These are phyloP conservation scores for Claviceps lovelessii DNA, from an alignment of 2,329 filamentous ascomycete genomes.

Conservation along the genomic window DNA sequence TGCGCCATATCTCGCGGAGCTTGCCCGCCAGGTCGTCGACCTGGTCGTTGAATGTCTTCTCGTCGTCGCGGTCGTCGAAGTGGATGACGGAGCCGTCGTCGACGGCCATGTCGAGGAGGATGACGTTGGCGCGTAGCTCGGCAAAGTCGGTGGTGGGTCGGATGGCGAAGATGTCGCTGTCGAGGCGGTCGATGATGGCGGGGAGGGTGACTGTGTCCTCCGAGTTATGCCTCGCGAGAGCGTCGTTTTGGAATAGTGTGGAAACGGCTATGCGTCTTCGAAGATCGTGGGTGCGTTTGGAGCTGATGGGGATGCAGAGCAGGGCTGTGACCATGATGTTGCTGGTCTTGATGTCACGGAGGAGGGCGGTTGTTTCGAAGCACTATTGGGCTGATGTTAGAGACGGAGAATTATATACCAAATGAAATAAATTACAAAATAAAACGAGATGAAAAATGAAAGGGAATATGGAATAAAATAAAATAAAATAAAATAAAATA, in stretches of 20 bases:
- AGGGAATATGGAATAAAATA: too few relatives aligned
- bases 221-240: slow-evolving; percentile 25
- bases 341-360: slow-evolving; percentile 31
- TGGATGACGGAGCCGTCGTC: slow-evolving; percentile 38
- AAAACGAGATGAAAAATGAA: background rate
- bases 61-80: slow-evolving; percentile 16
- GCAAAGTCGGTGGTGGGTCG: slow-evolving; percentile 49
- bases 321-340: slow-evolving; percentile 45
- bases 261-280: slow-evolving; percentile 51
- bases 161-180: slow-evolving; percentile 35
- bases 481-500: too few relatives aligned
- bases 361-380: slow-evolving; percentile 28
- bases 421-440: too few relatives aligned
- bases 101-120: slow-evolving; percentile 60
- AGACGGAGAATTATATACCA: too few relatives aligned
- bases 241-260: slow-evolving; percentile 41
- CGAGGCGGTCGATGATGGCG: slow-evolving; percentile 32
- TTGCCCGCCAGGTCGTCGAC: slow-evolving; percentile 51
- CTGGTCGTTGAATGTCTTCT: slow-evolving; percentile 48
- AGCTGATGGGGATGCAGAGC: slow-evolving; percentile 40
- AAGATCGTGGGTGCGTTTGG: slow-evolving; percentile 39
- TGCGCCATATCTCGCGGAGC: slow-evolving; percentile 42
- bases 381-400: slow-evolving; percentile 26
- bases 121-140: slow-evolving; percentile 48
- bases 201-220: slow-evolving; percentile 28